Evolutionary conservation across 441 rosid genomes (phyloP).

Genomic region (Melastoma candidum): DNA sequence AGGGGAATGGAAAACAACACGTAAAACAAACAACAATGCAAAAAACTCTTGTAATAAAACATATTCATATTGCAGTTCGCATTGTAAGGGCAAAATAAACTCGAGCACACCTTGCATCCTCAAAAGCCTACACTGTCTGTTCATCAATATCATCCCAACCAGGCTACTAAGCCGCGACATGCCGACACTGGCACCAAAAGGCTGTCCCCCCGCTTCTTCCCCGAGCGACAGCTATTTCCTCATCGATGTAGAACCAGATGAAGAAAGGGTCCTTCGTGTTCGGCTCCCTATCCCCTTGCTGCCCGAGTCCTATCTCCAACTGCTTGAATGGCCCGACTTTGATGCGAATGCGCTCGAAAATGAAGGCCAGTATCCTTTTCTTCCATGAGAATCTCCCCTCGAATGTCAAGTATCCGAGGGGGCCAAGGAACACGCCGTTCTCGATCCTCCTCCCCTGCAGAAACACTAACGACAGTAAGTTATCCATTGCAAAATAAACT

Average conservation of each 20-base stretch:
- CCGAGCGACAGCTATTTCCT: slow-evolving; percentile 86
- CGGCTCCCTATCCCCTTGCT: slow-evolving; percentile 55
- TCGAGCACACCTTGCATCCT: no score
- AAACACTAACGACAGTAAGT: background rate
- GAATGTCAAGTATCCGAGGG: slow-evolving; percentile 70
- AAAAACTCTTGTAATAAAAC: no score
- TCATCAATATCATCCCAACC: no score
- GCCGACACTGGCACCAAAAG: slow-evolving; percentile 58
- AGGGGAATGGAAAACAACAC: no score
- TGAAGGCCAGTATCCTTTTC: slow-evolving; percentile 59
- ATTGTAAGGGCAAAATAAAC: no score
- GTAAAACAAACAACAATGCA: no score
- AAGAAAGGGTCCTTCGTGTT: slow-evolving; percentile 83
- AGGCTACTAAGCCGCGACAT: slow-evolving; percentile 10
- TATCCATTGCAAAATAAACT: no score
- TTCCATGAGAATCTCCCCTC: slow-evolving; percentile 88
- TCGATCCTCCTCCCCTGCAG: slow-evolving; percentile 76
- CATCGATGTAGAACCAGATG: slow-evolving; percentile 77
- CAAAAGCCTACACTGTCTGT: no score
- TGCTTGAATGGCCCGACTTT: slow-evolving; percentile 74
- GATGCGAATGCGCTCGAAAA: slow-evolving; percentile 54
- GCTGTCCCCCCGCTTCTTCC: slow-evolving; percentile 89
- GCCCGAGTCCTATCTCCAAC: slow-evolving; percentile 56
- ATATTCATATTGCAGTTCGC: no score
- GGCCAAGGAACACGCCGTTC: slow-evolving; percentile 82